These are phyloP conservation scores for Kodamaea nitidulidarum DNA, from an alignment of 805 yeast genomes.

Conservation along the genomic window DNA sequence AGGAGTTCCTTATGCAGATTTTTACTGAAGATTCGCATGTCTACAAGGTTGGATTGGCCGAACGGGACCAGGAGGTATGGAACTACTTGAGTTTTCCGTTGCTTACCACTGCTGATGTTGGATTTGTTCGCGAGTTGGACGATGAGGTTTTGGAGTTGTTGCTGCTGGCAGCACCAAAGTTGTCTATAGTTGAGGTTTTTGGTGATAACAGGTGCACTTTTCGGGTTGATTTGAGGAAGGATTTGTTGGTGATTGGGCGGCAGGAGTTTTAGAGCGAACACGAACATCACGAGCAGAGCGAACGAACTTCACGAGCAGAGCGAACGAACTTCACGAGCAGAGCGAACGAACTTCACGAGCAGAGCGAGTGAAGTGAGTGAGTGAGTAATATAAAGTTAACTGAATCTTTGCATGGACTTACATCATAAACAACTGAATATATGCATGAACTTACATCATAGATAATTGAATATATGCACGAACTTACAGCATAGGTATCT, in stretches of 20 bases:
- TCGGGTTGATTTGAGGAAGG: constrained; percentile 48
- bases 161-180: constrained; percentile 54
- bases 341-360: too few relatives aligned
- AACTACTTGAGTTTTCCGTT: constrained; percentile 41
- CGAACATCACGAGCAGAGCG: too few relatives aligned
- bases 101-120: constrained; percentile 65
- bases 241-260: constrained; percentile 66
- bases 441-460: too few relatives aligned
- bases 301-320: too few relatives aligned
- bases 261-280: constrained; percentile 41
- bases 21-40: constrained; percentile 34
- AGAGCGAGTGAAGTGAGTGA: too few relatives aligned
- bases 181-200: constrained; percentile 71
- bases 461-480: too few relatives aligned
- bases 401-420: too few relatives aligned
- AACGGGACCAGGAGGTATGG: constrained; percentile 11
- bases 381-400: too few relatives aligned
- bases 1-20: constrained; percentile 44
- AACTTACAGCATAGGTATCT: too few relatives aligned
- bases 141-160: constrained; percentile 60
- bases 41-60: constrained; percentile 19
- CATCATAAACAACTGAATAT: too few relatives aligned
- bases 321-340: too few relatives aligned
- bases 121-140: constrained; percentile 76
- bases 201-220: constrained; percentile 70